Percentiles rank a stretch among this genome's conserved stretches.
Conservation (phyloP, 768 basidiomycete genomes). For the Pulveroboletus sp. region DNA sequence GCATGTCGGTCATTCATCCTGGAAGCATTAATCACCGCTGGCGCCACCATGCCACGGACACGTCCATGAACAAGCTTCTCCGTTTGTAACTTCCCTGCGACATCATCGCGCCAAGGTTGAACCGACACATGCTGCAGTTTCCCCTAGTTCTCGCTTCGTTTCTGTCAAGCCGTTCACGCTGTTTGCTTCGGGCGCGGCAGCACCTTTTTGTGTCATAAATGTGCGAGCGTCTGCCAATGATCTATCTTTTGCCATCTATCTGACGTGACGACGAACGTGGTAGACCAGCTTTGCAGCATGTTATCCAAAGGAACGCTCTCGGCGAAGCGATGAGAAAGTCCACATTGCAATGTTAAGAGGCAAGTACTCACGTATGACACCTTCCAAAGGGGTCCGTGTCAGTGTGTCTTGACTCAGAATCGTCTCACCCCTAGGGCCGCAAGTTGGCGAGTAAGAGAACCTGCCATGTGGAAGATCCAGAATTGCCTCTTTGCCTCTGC, state of each 20-base stretch:
- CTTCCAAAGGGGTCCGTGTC: neutral
- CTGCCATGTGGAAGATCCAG: neutral
- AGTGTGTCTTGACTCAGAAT: neutral
- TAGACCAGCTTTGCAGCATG: neutral
- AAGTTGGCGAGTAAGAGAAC: neutral
- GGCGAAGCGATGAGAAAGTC: conserved; percentile 20
- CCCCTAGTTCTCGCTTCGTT: conserved; percentile 13
- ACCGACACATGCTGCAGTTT: conserved; percentile 12
- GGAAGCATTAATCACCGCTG: conserved; percentile 28
- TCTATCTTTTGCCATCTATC: neutral
- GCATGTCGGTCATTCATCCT: conserved; percentile 24
- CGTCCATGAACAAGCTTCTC: conserved; percentile 21
- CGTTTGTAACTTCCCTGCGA: conserved; percentile 24
- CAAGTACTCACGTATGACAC: conserved; percentile 7
- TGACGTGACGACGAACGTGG: neutral
- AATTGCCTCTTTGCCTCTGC: conserved; percentile 3
- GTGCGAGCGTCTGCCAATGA: neutral
- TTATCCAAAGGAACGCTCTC: conserved; percentile 5
- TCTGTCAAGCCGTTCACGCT: conserved; percentile 10
- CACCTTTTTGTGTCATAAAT: conserved; percentile 2
- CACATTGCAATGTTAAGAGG: conserved; percentile 13
- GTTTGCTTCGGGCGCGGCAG: conserved; percentile 2
- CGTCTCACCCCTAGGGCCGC: neutral
- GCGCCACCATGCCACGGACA: conserved; percentile 27
- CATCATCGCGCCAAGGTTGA: conserved; percentile 22